Evolutionary conservation across 345 rosid genomes (phyloP).

Genomic region (Populus nigra): DNA sequence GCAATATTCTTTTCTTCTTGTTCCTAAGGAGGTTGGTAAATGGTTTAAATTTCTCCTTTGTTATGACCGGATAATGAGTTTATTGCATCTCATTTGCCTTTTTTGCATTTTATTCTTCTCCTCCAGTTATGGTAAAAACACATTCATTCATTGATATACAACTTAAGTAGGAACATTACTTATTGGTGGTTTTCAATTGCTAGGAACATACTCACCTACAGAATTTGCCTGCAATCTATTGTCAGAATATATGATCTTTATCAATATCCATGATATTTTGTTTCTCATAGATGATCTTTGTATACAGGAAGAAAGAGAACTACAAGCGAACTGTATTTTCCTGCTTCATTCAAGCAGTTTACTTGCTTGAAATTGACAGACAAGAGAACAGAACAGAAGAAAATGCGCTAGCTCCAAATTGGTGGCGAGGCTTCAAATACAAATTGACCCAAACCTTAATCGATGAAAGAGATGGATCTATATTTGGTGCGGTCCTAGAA

Average conservation of each 20-base stretch:
- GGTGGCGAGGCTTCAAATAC: slow-evolving; percentile 96
- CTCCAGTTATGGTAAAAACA: neutral
- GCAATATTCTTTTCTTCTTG: neutral
- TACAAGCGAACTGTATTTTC: slow-evolving; percentile 88
- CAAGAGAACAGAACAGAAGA: slow-evolving; percentile 68
- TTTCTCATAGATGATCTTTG: neutral
- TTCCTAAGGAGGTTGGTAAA: neutral
- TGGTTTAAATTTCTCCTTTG: neutral
- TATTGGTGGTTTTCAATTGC: neutral
- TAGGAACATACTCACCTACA: neutral
- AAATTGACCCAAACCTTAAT: slow-evolving; percentile 60
- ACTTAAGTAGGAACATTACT: neutral
- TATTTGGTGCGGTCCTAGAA: slow-evolving; percentile 83
- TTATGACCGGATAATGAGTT: neutral
- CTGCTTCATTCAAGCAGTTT: slow-evolving; percentile 93
- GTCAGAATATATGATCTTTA: neutral
- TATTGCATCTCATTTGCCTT: neutral
- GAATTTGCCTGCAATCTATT: neutral
- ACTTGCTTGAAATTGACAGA: slow-evolving; percentile 86
- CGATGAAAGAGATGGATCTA: slow-evolving; percentile 81
- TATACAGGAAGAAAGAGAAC: slow-evolving; percentile 79
- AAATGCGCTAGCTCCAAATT: slow-evolving; percentile 80
- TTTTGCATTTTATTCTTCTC: neutral
- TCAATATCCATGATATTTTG: neutral
- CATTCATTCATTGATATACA: neutral